phyloP scores from a whole-genome alignment of 176 grass and related monocot species.

The Stipa capillata region DNA sequence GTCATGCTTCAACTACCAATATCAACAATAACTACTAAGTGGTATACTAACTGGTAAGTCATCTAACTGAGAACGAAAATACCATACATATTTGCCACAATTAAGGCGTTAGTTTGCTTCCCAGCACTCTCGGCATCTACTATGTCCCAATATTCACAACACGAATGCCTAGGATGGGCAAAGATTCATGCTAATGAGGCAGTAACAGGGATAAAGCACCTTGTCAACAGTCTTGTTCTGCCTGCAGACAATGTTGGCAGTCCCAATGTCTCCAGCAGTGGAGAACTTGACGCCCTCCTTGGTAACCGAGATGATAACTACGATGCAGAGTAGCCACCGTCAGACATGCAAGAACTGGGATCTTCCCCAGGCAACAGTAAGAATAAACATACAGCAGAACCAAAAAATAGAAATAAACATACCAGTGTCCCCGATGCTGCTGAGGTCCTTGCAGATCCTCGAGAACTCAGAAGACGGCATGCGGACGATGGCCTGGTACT shows the following conservation, averaged over 20 bases:
- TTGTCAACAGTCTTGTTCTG: conserved; percentile 95
- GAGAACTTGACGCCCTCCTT: conserved; percentile 99
- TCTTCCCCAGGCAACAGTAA: too few relatives aligned
- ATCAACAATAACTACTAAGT: too few relatives aligned
- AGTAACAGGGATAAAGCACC: conserved; percentile 14
- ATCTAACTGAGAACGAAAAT: background rate
- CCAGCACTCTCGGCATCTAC: background rate
- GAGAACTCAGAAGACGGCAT: conserved; percentile 79
- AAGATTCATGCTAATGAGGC: background rate
- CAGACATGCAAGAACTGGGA: conserved; percentile 11
- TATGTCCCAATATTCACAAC: background rate
- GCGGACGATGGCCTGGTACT: conserved; percentile 83
- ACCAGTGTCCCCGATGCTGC: conserved; percentile 90
- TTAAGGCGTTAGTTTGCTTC: background rate
- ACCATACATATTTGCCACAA: background rate
- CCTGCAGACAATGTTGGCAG: conserved; percentile 87
- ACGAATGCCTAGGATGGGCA: too few relatives aligned
- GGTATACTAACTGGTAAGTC: too few relatives aligned
- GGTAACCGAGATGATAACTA: conserved; percentile 90
- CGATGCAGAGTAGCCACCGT: background rate
- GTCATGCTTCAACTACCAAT: too few relatives aligned
- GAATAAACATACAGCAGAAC: background rate
- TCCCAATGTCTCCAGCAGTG: conserved; percentile 90
- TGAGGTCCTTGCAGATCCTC: conserved; percentile 91
- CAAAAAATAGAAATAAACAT: background rate